Conservation (phyloP, 169 alveolate species). For the Perkinsus olseni region DNA sequence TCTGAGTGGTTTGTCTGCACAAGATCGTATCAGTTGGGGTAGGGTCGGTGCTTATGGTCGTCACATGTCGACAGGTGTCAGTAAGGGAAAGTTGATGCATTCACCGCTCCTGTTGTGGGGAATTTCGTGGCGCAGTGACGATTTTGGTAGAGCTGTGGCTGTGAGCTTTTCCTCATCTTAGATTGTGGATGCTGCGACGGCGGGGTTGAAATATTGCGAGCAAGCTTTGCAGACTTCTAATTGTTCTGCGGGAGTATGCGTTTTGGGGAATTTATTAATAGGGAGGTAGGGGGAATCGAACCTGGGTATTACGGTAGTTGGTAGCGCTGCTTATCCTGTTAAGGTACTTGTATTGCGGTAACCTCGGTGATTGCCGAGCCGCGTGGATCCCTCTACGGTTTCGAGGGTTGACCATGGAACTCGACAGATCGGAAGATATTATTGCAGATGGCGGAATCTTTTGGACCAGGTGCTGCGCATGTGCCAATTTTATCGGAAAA, state of each 20-base stretch:
- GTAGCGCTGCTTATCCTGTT: neutral
- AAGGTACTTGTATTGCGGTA: neutral
- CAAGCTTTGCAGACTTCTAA: neutral
- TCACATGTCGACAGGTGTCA: too few species aligned
- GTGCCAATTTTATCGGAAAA: too few species aligned
- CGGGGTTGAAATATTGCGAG: neutral
- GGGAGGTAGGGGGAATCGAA: neutral
- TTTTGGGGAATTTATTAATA: neutral
- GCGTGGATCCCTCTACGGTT: neutral
- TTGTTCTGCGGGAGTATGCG: neutral
- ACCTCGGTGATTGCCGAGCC: constrained; percentile 1
- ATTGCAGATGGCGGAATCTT: neutral
- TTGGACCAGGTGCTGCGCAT: neutral
- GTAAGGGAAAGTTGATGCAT: neutral
- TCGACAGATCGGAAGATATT: neutral
- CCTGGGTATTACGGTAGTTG: neutral
- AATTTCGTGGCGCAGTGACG: neutral
- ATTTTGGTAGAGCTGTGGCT: too few species aligned
- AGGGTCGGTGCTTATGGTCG: too few species aligned
- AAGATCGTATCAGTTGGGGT: too few species aligned
- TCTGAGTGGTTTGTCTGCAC: too few species aligned
- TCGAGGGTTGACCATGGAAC: neutral
- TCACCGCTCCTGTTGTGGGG: neutral
- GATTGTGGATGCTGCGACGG: neutral
- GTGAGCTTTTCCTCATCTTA: neutral